A percentile compares a stretch with the other conserved stretches of the same genome.
Conservation (phyloP, 768 basidiomycete genomes). For the Xerocomellus amylosporus region DNA sequence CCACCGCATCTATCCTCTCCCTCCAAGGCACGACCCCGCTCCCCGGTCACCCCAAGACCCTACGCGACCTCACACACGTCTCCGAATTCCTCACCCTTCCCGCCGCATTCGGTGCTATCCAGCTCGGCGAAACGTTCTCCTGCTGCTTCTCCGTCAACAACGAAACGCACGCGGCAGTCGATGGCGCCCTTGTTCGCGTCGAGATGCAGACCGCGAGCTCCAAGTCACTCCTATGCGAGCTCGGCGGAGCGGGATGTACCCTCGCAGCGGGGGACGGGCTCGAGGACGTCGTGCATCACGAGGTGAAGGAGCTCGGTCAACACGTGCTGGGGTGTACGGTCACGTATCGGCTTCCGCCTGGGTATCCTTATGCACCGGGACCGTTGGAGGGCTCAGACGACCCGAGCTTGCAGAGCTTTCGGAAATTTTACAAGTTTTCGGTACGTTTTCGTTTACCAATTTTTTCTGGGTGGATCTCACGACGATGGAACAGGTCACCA, state of each 20-base stretch:
- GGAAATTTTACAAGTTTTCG: conserved; percentile 89
- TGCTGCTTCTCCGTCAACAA: conserved; percentile 83
- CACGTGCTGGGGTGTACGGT: conserved; percentile 88
- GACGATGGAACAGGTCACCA: conserved; percentile 63
- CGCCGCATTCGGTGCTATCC: conserved; percentile 79
- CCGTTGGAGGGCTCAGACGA: conserved; percentile 51
- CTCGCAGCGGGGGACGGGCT: conserved; percentile 58
- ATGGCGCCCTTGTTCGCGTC: conserved; percentile 62
- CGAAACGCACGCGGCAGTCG: conserved; percentile 60
- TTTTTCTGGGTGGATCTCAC: not conserved
- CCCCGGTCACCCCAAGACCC: conserved; percentile 75
- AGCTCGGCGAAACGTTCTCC: conserved; percentile 86
- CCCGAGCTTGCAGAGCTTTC: conserved; percentile 62
- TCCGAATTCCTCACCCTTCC: conserved; percentile 80
- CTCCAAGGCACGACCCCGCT: conserved; percentile 71
- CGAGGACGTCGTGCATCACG: conserved; percentile 72
- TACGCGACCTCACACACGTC: conserved; percentile 76
- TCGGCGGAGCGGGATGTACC: conserved; percentile 50
- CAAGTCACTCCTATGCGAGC: conserved; percentile 61
- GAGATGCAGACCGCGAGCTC: conserved; percentile 83
- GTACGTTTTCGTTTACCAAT: too few species aligned
- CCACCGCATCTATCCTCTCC: conserved; percentile 73
- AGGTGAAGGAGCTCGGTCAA: conserved; percentile 92
- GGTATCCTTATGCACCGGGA: conserved; percentile 48
- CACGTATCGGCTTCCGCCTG: conserved; percentile 70